These are phyloP conservation scores for Themeda triandra DNA, from an alignment of 176 grass and related monocot genomes.

Conservation along the genomic window DNA sequence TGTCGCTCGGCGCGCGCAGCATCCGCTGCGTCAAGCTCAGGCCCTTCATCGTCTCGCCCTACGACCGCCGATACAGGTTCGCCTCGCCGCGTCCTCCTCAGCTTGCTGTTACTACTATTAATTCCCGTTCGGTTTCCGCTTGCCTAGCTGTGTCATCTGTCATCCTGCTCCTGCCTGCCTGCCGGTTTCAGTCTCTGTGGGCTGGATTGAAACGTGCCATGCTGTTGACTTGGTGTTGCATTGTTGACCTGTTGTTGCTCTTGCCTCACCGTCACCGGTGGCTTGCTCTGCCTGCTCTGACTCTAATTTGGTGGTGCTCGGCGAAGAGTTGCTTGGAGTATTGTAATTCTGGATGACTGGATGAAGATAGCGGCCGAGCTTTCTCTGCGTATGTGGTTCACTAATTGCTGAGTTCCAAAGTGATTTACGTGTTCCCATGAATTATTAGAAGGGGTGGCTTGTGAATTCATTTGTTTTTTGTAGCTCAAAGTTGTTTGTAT, in stretches of 20 bases:
- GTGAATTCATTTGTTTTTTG: background rate
- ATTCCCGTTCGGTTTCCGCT: no score
- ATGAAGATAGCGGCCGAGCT: background rate
- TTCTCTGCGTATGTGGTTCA: background rate
- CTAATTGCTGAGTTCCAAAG: background rate
- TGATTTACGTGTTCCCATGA: background rate
- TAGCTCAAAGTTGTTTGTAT: background rate
- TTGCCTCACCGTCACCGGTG: background rate
- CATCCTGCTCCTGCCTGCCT: no score
- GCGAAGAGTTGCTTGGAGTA: background rate
- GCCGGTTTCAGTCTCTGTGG: background rate
- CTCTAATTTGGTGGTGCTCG: background rate
- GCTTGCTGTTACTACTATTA: no score
- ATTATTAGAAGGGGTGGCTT: background rate
- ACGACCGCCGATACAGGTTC: slow-evolving; percentile 80
- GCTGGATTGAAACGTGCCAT: background rate
- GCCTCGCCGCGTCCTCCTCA: no score
- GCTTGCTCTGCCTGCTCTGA: background rate
- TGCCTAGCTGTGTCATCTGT: no score
- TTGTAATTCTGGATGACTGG: background rate
- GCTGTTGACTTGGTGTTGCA: background rate
- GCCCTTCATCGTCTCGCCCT: slow-evolving; percentile 65
- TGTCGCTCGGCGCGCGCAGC: slow-evolving; percentile 82
- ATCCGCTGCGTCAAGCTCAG: slow-evolving; percentile 68
- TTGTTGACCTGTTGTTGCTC: background rate